Conservation (phyloP, 2,329 filamentous ascomycete species). For the Aspergillus puulaauensis region DNA sequence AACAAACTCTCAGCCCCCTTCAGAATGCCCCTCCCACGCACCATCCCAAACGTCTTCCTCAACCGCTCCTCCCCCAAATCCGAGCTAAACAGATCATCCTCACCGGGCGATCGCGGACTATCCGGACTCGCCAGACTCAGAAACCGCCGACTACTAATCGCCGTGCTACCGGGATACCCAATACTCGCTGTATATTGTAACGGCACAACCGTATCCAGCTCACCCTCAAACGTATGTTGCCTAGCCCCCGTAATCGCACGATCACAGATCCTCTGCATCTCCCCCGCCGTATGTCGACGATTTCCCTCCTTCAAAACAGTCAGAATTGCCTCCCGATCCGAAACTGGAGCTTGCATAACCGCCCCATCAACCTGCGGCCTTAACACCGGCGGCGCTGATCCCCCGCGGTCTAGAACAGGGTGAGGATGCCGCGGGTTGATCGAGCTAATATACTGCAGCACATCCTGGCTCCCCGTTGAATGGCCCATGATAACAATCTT, state of each 20-base stretch:
- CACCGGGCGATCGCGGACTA: slow-evolving; percentile 59
- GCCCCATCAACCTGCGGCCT: slow-evolving; percentile 66
- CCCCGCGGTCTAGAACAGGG: slow-evolving; percentile 26
- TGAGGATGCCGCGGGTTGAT: slow-evolving; percentile 34
- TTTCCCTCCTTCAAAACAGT: slow-evolving; percentile 22
- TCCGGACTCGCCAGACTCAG: slow-evolving; percentile 54
- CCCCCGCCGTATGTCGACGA: slow-evolving; percentile 27
- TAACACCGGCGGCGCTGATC: slow-evolving; percentile 28
- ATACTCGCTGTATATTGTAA: slow-evolving; percentile 32
- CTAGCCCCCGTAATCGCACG: slow-evolving; percentile 32
- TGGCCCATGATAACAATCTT: slow-evolving; percentile 69
- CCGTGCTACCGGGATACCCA: slow-evolving; percentile 35
- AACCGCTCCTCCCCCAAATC: slow-evolving; percentile 64
- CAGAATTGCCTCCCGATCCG: slow-evolving; percentile 67
- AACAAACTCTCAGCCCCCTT: slow-evolving; percentile 36
- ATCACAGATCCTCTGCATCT: slow-evolving; percentile 24
- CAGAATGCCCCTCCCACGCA: slow-evolving; percentile 38
- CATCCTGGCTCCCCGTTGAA: slow-evolving; percentile 68
- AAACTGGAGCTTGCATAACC: slow-evolving; percentile 77
- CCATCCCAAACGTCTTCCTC: slow-evolving; percentile 60
- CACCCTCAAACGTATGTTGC: slow-evolving; percentile 9
- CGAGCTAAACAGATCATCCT: slow-evolving; percentile 84
- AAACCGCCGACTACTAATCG: slow-evolving; percentile 58
- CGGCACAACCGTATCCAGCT: slow-evolving; percentile 27
- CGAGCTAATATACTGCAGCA: slow-evolving; percentile 60